These are phyloP conservation scores for Neurospora sp. DNA, from an alignment of 495 filamentous ascomycete species.

Conservation along the genomic window DNA sequence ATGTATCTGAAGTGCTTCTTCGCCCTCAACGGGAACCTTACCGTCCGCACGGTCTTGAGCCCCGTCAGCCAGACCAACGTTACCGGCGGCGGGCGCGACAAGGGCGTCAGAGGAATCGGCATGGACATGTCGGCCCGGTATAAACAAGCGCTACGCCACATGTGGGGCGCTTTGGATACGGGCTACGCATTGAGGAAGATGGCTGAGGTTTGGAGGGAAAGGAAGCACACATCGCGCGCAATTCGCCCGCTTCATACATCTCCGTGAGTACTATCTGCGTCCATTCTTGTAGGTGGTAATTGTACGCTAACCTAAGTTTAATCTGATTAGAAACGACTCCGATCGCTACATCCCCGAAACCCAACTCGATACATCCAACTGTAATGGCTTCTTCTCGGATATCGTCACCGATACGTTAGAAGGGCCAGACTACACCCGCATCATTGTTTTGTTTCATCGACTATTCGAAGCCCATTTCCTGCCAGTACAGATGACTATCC, in stretches of 20 bases:
- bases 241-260: constrained; percentile 42
- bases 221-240: constrained; percentile 37
- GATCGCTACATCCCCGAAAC: constrained; percentile 37
- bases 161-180: constrained; percentile 62
- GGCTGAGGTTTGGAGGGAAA: constrained; percentile 37
- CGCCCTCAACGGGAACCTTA: constrained; percentile 51
- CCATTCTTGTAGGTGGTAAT: not conserved
- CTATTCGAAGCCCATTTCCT: constrained; percentile 63
- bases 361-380: constrained; percentile 28
- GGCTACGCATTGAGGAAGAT: constrained; percentile 47
- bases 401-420: constrained; percentile 34
- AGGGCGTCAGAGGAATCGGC: constrained; percentile 38
- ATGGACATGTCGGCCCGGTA: constrained; percentile 49
- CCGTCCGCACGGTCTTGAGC: constrained; percentile 42
- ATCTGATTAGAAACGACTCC: constrained; percentile 26
- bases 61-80: constrained; percentile 62
- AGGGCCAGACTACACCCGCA: constrained; percentile 34
- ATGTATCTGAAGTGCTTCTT: constrained; percentile 72
- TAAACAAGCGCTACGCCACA: constrained; percentile 56
- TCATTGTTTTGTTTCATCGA: constrained; percentile 43
- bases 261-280: constrained; percentile 19
- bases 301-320: constrained; percentile 4
- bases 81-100: constrained; percentile 39
- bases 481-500: constrained; percentile 50
- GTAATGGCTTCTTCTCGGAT: constrained; percentile 40